Base-by-base conservation (phyloP, 352 stramenopile species). In the Blastocystis sp. region DNA sequence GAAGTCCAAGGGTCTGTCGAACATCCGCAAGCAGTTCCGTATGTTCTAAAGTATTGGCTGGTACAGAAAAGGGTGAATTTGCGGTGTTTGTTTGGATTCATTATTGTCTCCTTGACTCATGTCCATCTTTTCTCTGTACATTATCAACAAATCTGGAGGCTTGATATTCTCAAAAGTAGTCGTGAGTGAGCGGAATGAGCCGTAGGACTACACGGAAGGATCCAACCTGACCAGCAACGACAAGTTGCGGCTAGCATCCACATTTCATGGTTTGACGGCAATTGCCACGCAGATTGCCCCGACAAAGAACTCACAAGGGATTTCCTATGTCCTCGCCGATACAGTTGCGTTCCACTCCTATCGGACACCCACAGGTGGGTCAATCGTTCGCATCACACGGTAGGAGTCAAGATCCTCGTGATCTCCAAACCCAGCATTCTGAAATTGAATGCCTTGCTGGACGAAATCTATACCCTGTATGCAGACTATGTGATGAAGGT, bases 1-100 rank as follows among this genome's bases (percentile, higher is more conserved):
- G 57, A 65, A 84, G 57, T 54, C 72, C 18, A 84, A 84, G 29
- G 72, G 72, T 84, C 57, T 84, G 7, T 84, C 72, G 29, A 84
- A 84, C 72, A 84, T 84, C 57, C 95, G 88, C 98, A 98, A 98
- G 93, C 93, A 96, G 88, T 98, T 98, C 93, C 94, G 95, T 89
- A 54, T 54, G 21, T 54, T 21, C 46, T 21, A 54, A 54, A 21
- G 46, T 21, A 54, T 54, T 11, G 46, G 21, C 46, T 21, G 9
- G 21, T 21, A 54, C 11, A 21, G 9, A 11, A 54, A 11, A 21
- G 11, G 21, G 46, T 54, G 21, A 54, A 21, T 54, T 54, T 21
- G 46, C 21, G 11, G 9, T 54, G 21, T 54, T 54, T 54, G 11
- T 21, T 54, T 54, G 9, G 21, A 21, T 54, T 54, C 21, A 11